A percentile compares a stretch with the other conserved stretches of the same genome.
phyloP scores from a whole-genome alignment of 2,329 filamentous ascomycete genomes.

The Colletotrichum truncatum region DNA sequence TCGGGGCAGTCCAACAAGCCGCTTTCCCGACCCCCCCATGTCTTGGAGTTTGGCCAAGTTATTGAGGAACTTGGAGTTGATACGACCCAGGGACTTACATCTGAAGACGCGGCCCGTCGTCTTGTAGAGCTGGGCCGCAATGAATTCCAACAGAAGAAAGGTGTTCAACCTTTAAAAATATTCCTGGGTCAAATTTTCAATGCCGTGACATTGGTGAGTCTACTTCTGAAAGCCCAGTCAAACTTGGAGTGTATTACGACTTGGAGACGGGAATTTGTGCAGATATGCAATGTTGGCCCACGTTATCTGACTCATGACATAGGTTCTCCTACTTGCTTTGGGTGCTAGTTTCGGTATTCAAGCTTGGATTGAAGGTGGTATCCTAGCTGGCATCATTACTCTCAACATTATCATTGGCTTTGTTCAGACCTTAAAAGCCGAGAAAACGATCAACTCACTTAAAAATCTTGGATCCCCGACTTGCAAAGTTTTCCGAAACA shows the following conservation, averaged over 20 bases:
- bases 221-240: too few relatives aligned
- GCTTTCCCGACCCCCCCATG: constrained; percentile 65
- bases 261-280: too few relatives aligned
- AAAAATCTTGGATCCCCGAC: constrained; percentile 59
- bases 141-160: constrained; percentile 63
- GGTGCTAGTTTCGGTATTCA: constrained; percentile 54
- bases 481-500: constrained; percentile 59
- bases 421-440: constrained; percentile 63
- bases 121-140: constrained; percentile 65
- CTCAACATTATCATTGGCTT: constrained; percentile 64
- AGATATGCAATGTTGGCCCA: too few relatives aligned
- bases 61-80: constrained; percentile 61
- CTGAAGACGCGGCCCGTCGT: constrained; percentile 57
- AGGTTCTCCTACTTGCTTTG: background rate
- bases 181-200: constrained; percentile 70
- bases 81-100: constrained; percentile 62
- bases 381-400: constrained; percentile 60
- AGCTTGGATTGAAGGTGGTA: constrained; percentile 65
- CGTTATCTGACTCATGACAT: too few relatives aligned
- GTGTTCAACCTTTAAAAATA: constrained; percentile 66
- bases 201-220: constrained; percentile 67
- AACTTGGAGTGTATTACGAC: too few relatives aligned
- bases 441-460: constrained; percentile 64
- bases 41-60: constrained; percentile 57
- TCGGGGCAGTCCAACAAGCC: constrained; percentile 46